Conservation (phyloP, 257 asterid species). For the Primulina tabacum region DNA sequence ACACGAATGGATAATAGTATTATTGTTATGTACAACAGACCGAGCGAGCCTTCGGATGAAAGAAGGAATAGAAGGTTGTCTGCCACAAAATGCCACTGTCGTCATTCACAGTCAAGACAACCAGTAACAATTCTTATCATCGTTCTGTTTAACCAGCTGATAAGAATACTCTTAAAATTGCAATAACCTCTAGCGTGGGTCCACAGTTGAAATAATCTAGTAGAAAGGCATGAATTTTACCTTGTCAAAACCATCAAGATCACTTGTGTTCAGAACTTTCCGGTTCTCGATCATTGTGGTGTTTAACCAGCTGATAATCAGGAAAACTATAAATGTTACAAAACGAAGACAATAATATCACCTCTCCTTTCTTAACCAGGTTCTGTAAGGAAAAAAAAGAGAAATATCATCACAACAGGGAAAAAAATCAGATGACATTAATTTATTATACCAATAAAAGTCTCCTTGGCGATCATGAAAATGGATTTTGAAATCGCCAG, state of each 20-base stretch:
- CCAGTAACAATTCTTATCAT: background rate
- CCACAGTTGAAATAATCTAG: background rate
- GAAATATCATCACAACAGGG: background rate
- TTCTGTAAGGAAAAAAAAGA: background rate
- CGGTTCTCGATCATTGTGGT: slow-evolving; percentile 96
- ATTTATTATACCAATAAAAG: slow-evolving; percentile 73
- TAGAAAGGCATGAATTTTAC: slow-evolving; percentile 32
- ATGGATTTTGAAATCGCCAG: slow-evolving; percentile 95
- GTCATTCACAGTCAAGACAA: background rate
- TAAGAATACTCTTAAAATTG: too few relatives aligned
- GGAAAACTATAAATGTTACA: background rate
- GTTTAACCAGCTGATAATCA: slow-evolving; percentile 80
- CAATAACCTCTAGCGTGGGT: background rate
- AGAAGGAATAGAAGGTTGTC: background rate
- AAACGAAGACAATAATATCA: slow-evolving; percentile 1
- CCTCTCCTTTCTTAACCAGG: slow-evolving; percentile 14
- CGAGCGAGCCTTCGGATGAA: too few relatives aligned
- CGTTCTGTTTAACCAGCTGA: too few relatives aligned
- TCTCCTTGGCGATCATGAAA: slow-evolving; percentile 98
- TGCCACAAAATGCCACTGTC: background rate
- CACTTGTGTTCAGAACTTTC: slow-evolving; percentile 61
- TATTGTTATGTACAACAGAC: background rate
- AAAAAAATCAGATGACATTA: slow-evolving; percentile 3
- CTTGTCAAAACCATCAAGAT: slow-evolving; percentile 99
- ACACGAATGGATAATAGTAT: slow-evolving; percentile 14